phyloP scores from a whole-genome alignment of 257 asterid genomes.

The Fraxinus cuspidata region DNA sequence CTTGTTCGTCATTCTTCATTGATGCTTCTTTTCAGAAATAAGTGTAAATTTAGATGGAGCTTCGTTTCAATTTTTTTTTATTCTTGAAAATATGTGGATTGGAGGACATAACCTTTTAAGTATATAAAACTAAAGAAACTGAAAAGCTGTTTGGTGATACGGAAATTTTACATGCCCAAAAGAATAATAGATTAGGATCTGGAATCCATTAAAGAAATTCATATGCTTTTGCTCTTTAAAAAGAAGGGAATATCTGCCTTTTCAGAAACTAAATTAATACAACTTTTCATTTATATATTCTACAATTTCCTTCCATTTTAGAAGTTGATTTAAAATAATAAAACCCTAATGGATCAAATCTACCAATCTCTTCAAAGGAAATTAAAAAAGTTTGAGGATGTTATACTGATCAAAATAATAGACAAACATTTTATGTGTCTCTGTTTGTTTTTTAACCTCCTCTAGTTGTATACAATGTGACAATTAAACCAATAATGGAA shows the following conservation, averaged over 20 bases:
- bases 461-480: too few relatives aligned
- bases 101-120: not conserved
- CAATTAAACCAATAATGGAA: too few relatives aligned
- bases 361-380: not conserved
- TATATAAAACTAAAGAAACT: not conserved
- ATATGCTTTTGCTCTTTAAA: constrained; percentile 19
- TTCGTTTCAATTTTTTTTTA: too few relatives aligned
- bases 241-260: constrained; percentile 18
- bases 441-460: too few relatives aligned
- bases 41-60: not conserved
- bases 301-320: not conserved
- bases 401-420: too few relatives aligned
- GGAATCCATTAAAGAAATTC: constrained; percentile 19
- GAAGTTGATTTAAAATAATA: not conserved
- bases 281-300: constrained; percentile 6
- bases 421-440: too few relatives aligned
- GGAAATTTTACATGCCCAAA: not conserved
- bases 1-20: too few relatives aligned
- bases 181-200: not conserved
- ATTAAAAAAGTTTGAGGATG: not conserved
- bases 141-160: not conserved
- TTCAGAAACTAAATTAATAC: constrained; percentile 1
- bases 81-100: too few relatives aligned
- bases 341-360: not conserved
- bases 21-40: too few relatives aligned